phyloP scores from a whole-genome alignment of 371 early-diverging fungal genomes.

The Mortierella sp. region DNA sequence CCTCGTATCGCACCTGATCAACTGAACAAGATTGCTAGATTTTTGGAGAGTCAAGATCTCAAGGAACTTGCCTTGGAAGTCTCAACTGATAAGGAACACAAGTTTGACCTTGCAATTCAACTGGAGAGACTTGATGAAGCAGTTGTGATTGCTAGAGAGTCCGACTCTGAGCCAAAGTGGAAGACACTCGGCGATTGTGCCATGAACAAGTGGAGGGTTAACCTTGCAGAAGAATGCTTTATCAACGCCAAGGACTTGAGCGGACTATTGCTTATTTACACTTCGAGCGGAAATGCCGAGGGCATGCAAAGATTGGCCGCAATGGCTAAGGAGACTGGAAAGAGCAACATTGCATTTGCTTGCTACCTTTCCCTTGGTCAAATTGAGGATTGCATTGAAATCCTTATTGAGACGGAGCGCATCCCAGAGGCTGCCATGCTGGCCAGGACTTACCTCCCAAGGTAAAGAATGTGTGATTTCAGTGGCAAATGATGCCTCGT shows the following conservation, averaged over 20 bases:
- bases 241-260: constrained; percentile 89
- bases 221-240: constrained; percentile 92
- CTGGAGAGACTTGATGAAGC: constrained; percentile 89
- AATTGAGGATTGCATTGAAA: constrained; percentile 81
- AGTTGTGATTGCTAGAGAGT: constrained; percentile 84
- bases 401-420: constrained; percentile 88
- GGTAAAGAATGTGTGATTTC: constrained; percentile 53
- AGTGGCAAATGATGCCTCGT: not conserved
- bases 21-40: constrained; percentile 91
- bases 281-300: constrained; percentile 83
- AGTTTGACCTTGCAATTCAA: constrained; percentile 94
- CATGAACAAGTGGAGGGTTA: constrained; percentile 85
- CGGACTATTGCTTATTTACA: constrained; percentile 90
- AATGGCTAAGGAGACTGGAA: constrained; percentile 83
- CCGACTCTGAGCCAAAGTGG: constrained; percentile 91
- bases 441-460: constrained; percentile 92
- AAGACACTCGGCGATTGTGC: constrained; percentile 93
- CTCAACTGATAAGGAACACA: constrained; percentile 94
- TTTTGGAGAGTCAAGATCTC: constrained; percentile 92
- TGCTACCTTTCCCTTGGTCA: constrained; percentile 83
- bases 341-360: constrained; percentile 92
- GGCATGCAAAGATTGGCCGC: constrained; percentile 84
- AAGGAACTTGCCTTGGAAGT: constrained; percentile 94
- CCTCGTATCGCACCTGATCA: constrained; percentile 90
- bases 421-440: constrained; percentile 97